Conservation (phyloP, 2,329 filamentous ascomycete genomes). For the Esteya vermicola region DNA sequence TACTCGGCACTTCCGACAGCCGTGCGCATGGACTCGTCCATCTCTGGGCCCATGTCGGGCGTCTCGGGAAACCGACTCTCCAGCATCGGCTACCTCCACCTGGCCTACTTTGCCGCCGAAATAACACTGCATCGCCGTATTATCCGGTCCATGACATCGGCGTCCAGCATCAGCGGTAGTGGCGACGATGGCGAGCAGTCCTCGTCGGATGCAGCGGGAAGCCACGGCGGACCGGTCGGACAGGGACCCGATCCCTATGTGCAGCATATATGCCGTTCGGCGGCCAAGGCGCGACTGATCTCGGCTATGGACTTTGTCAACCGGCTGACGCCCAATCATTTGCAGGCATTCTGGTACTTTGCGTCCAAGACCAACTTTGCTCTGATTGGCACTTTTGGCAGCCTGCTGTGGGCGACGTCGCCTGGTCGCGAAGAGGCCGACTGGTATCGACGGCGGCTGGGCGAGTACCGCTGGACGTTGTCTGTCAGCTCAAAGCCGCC, state of each 20-base stretch:
- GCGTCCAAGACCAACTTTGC: constrained; percentile 84
- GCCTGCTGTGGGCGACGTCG: constrained; percentile 76
- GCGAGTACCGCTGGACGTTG: constrained; percentile 89
- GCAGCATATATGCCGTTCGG: constrained; percentile 81
- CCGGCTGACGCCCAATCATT: constrained; percentile 69
- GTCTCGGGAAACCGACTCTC: constrained; percentile 31
- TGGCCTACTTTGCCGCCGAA: constrained; percentile 87
- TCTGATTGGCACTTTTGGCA: constrained; percentile 86
- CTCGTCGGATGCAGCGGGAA: constrained; percentile 2
- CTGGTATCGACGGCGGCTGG: constrained; percentile 74
- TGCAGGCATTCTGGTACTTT: constrained; percentile 89
- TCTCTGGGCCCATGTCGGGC: constrained; percentile 17
- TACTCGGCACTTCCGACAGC: constrained; percentile 51
- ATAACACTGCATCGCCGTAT: constrained; percentile 88
- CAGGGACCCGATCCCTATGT: constrained; percentile 57
- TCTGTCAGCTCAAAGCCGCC: constrained; percentile 69
- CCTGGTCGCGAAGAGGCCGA: constrained; percentile 79
- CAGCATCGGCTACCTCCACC: constrained; percentile 65
- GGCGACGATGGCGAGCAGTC: not conserved
- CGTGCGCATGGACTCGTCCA: constrained; percentile 52
- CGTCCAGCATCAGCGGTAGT: constrained; percentile 12
- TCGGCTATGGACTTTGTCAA: constrained; percentile 97
- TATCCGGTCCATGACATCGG: constrained; percentile 54
- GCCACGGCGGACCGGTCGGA: constrained; percentile 11
- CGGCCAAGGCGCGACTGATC: constrained; percentile 85